These are phyloP conservation scores for Medicago truncatula DNA, from an alignment of 306 rosid genomes.

Conservation along the genomic window DNA sequence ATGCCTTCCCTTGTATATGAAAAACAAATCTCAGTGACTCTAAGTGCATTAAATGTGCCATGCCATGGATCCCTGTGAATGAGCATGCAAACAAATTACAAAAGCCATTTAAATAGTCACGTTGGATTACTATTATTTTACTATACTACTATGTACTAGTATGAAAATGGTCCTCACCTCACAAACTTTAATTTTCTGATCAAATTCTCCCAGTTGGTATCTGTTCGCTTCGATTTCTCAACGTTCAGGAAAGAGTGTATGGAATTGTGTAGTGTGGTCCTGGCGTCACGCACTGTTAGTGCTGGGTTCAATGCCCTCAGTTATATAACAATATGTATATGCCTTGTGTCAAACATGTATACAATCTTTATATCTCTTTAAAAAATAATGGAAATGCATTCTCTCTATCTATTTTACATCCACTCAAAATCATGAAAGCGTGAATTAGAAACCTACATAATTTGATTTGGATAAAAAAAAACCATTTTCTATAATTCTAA, in stretches of 20 bases:
- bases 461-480: no score
- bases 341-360: no score
- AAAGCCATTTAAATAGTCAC: neutral
- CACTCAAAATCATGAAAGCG: no score
- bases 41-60: constrained; percentile 54
- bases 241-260: neutral
- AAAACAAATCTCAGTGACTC: constrained; percentile 31
- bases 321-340: no score
- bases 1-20: constrained; percentile 53
- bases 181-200: constrained; percentile 1
- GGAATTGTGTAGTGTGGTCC: constrained; percentile 11
- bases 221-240: neutral
- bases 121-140: neutral
- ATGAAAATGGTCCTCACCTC: constrained; percentile 25
- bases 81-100: neutral
- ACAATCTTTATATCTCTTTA: no score
- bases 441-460: no score
- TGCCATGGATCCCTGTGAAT: constrained; percentile 40
- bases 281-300: neutral
- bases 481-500: no score
- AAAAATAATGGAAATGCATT: no score
- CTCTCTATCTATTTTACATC: no score
- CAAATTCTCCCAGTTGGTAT: constrained; percentile 2
- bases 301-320: neutral
- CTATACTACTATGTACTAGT: no score